Evolutionary conservation across 2,329 filamentous ascomycete species (phyloP).

Genomic region (Massarina eburnea): DNA sequence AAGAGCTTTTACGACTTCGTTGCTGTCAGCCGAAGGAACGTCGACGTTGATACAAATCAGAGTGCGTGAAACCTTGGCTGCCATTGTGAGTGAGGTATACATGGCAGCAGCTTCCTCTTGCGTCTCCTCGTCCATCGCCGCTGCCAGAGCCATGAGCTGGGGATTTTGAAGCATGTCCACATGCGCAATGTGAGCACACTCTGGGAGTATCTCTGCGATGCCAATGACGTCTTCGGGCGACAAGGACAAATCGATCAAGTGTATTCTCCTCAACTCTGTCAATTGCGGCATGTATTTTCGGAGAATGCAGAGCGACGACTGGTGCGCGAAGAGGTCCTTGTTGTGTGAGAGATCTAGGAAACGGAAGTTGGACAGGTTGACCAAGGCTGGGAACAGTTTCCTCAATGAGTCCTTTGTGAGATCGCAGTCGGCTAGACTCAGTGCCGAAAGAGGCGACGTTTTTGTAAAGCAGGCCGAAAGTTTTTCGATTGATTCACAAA

Average conservation of each 20-base stretch:
- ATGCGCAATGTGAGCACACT: conserved; percentile 78
- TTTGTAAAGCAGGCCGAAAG: conserved; percentile 56
- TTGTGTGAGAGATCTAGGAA: conserved; percentile 96
- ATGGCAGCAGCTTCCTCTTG: conserved; percentile 94
- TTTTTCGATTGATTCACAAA: conserved; percentile 50
- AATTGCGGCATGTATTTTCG: conserved; percentile 85
- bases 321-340: conserved; percentile 72
- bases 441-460: conserved; percentile 67
- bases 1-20: conserved; percentile 86
- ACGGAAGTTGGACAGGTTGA: conserved; percentile 70
- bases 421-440: conserved; percentile 85
- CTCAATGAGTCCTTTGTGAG: conserved; percentile 72
- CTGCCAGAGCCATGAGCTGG: conserved; percentile 68
- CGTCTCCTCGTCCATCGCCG: conserved; percentile 72
- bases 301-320: conserved; percentile 73
- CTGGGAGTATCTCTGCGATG: conserved; percentile 85
- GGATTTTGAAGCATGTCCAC: conserved; percentile 84
- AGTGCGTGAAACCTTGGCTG: conserved; percentile 77
- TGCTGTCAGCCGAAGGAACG: conserved; percentile 76
- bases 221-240: conserved; percentile 87
- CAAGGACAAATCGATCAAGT: conserved; percentile 82
- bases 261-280: conserved; percentile 75
- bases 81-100: conserved; percentile 88
- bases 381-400: conserved; percentile 72
- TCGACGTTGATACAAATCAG: conserved; percentile 92